These are phyloP conservation scores for Pichia ethanolica DNA, from an alignment of 805 yeast genomes.

Conservation along the genomic window DNA sequence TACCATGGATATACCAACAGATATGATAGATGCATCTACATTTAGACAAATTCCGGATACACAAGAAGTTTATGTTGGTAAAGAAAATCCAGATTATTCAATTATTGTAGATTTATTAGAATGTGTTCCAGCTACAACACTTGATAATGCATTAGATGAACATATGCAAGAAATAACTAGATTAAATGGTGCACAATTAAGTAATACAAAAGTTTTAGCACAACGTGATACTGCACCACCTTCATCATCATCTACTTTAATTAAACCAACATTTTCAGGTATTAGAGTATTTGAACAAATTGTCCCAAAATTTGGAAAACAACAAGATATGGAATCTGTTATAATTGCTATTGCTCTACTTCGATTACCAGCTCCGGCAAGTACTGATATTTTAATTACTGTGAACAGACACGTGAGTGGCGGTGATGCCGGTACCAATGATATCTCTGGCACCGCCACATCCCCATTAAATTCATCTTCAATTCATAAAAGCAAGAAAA, in stretches of 20 bases:
- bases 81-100: slow-evolving; percentile 40
- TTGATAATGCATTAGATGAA: slow-evolving; percentile 32
- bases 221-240: not conserved
- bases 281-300: slow-evolving; percentile 34
- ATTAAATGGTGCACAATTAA: slow-evolving; percentile 22
- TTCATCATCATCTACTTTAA: not conserved
- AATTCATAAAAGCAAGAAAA: no score
- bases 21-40: slow-evolving; percentile 66
- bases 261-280: slow-evolving; percentile 15
- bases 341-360: no score
- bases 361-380: no score
- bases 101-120: slow-evolving; percentile 63
- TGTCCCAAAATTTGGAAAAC: slow-evolving; percentile 17
- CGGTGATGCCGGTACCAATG: no score
- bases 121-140: slow-evolving; percentile 30
- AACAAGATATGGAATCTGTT: no score
- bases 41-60: slow-evolving; percentile 85
- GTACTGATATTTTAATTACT: no score
- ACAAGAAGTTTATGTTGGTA: slow-evolving; percentile 75
- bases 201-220: not conserved
- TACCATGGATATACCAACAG: slow-evolving; percentile 46
- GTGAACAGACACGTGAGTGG: no score
- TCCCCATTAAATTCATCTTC: no score
- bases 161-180: slow-evolving; percentile 52
- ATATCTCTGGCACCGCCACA: no score